Conservation (phyloP, 805 yeast species). For the Pichia pseudocactophila region DNA sequence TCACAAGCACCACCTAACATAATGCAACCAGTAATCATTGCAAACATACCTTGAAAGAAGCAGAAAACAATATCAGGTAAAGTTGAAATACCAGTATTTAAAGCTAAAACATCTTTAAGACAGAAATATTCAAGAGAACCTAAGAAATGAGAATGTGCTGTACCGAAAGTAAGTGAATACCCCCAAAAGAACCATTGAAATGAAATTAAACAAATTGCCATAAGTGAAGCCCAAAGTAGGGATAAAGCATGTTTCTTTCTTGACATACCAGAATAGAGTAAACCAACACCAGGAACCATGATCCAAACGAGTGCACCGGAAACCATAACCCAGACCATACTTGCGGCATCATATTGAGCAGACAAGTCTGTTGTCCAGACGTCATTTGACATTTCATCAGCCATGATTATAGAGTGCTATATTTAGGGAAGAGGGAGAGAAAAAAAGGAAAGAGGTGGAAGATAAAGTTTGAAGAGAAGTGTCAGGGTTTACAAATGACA, state of each 20-base stretch:
- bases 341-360: conserved; percentile 58
- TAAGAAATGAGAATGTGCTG: conserved; percentile 46
- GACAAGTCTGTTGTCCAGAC: conserved; percentile 53
- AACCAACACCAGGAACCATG: conserved; percentile 95
- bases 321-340: conserved; percentile 79
- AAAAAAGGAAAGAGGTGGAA: neutral
- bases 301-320: conserved; percentile 83
- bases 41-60: conserved; percentile 95
- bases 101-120: conserved; percentile 73
- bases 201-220: conserved; percentile 72
- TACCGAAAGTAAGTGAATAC: conserved; percentile 72
- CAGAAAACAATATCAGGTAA: conserved; percentile 90
- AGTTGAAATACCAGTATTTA: conserved; percentile 53
- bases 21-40: conserved; percentile 83
- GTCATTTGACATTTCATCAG: conserved; percentile 8
- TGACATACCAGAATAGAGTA: conserved; percentile 85
- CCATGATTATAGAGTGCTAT: neutral
- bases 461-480: neutral
- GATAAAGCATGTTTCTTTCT: conserved; percentile 96
- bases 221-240: conserved; percentile 85
- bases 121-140: conserved; percentile 81
- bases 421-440: neutral
- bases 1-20: conserved; percentile 98
- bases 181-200: conserved; percentile 99
- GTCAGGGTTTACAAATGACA: no score